Conservation (phyloP, 2,329 filamentous ascomycete genomes). For the Colletotrichum endophyticum region DNA sequence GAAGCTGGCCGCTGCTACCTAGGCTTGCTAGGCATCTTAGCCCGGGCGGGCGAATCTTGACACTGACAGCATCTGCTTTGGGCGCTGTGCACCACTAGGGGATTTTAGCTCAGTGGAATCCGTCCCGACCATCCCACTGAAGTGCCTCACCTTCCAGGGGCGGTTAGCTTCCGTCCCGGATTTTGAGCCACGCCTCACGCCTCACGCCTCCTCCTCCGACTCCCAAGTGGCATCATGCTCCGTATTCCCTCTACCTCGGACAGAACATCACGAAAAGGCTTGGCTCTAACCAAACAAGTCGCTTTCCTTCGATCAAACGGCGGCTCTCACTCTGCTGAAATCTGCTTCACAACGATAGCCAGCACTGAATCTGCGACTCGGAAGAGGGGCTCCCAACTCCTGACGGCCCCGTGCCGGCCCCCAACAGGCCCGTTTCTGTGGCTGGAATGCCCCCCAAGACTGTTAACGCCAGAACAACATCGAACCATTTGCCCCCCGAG, state of each 20-base stretch:
- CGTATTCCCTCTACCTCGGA: neutral
- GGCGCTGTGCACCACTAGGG: slow-evolving; percentile 7
- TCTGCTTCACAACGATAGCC: neutral
- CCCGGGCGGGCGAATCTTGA: neutral
- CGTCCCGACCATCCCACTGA: slow-evolving; percentile 7
- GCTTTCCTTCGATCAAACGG: neutral
- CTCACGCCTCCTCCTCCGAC: neutral
- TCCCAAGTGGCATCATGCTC: neutral
- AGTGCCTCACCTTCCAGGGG: neutral
- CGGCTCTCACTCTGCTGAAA: neutral
- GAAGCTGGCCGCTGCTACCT: neutral
- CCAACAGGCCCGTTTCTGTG: neutral
- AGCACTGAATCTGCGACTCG: slow-evolving; percentile 13
- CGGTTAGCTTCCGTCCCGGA: neutral
- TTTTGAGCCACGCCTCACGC: neutral
- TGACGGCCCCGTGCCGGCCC: slow-evolving; percentile 1
- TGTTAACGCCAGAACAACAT: neutral
- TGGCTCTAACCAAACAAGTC: neutral
- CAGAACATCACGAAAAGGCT: neutral
- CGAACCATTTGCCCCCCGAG: slow-evolving; percentile 2
- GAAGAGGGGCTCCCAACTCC: slow-evolving; percentile 11
- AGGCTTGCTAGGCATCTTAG: neutral
- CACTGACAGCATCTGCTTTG: slow-evolving; percentile 9
- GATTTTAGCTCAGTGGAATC: slow-evolving; percentile 9
- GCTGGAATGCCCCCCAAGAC: neutral